Conservation (phyloP, 1,284 basidiomycete genomes). For the Trichosporon sp. region DNA sequence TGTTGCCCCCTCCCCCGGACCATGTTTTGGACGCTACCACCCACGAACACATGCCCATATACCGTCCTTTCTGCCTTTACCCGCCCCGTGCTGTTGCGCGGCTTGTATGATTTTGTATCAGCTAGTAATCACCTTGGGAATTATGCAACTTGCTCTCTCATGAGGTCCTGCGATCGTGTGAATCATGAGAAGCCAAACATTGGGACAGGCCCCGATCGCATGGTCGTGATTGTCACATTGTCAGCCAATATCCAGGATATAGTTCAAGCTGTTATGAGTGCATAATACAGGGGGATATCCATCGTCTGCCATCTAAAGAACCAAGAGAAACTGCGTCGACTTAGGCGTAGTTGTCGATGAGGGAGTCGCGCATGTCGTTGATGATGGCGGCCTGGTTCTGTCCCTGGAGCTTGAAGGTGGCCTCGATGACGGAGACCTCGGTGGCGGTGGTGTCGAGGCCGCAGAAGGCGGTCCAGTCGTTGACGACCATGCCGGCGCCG, state of each 20-base stretch:
- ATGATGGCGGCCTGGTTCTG: slow-evolving; percentile 80
- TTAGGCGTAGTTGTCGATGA: slow-evolving; percentile 90
- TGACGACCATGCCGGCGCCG: slow-evolving; percentile 94
- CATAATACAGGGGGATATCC: slow-evolving; percentile 8
- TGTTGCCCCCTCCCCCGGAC: background rate
- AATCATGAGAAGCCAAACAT: background rate
- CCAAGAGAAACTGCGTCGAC: background rate
- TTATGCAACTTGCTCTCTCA: background rate
- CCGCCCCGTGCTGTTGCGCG: background rate
- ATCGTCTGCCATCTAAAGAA: background rate
- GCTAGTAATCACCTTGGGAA: background rate
- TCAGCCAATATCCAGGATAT: background rate
- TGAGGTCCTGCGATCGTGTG: background rate
- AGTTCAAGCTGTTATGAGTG: background rate
- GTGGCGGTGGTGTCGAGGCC: slow-evolving; percentile 96
- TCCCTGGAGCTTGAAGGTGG: slow-evolving; percentile 86
- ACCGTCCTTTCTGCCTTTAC: background rate
- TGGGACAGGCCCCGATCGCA: background rate
- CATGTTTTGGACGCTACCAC: background rate
- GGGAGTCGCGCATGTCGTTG: slow-evolving; percentile 87
- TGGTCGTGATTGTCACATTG: no score
- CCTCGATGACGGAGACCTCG: slow-evolving; percentile 96
- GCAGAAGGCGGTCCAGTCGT: slow-evolving; percentile 98
- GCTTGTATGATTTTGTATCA: slow-evolving; percentile 5
- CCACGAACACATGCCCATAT: background rate